These are phyloP conservation scores for Pythium folliculosum DNA, from an alignment of 352 stramenopile species.

Conservation along the genomic window DNA sequence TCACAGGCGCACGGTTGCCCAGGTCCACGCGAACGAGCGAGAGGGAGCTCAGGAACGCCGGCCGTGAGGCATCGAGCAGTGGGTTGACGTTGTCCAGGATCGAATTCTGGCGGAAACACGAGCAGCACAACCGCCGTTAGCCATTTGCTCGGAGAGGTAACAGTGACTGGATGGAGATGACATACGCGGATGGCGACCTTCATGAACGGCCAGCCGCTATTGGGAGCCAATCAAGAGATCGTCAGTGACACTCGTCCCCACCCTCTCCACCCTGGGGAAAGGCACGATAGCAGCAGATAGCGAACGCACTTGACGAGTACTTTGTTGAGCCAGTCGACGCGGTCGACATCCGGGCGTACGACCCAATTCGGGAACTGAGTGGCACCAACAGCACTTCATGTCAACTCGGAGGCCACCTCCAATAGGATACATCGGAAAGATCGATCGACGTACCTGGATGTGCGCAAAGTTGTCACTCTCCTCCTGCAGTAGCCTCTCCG, in stretches of 20 bases:
- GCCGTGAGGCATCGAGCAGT: constrained; percentile 56
- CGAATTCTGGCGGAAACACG: constrained; percentile 45
- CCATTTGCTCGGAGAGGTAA: neutral
- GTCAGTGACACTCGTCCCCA: neutral
- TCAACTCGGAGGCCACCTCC: neutral
- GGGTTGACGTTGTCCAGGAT: constrained; percentile 62
- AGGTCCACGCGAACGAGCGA: constrained; percentile 61
- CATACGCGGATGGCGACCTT: constrained; percentile 74
- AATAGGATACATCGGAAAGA: neutral
- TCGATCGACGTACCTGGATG: constrained; percentile 28
- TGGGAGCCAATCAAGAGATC: constrained; percentile 2
- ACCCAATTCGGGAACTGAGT: constrained; percentile 56
- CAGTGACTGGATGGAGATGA: neutral
- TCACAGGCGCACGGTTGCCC: constrained; percentile 54
- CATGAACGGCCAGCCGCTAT: constrained; percentile 69
- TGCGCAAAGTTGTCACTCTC: constrained; percentile 38
- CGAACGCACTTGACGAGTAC: constrained; percentile 46
- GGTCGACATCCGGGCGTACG: constrained; percentile 62
- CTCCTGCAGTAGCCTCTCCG: constrained; percentile 27
- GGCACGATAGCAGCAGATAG: neutral
- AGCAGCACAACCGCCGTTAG: neutral
- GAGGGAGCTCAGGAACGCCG: constrained; percentile 68
- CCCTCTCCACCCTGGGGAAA: too few relatives aligned
- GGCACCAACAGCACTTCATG: neutral
- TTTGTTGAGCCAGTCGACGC: constrained; percentile 80